A percentile compares a stretch with the other conserved stretches of the same genome.
phyloP scores from a whole-genome alignment of 108 stramenopile genomes.

The Heterococcus sp. region DNA sequence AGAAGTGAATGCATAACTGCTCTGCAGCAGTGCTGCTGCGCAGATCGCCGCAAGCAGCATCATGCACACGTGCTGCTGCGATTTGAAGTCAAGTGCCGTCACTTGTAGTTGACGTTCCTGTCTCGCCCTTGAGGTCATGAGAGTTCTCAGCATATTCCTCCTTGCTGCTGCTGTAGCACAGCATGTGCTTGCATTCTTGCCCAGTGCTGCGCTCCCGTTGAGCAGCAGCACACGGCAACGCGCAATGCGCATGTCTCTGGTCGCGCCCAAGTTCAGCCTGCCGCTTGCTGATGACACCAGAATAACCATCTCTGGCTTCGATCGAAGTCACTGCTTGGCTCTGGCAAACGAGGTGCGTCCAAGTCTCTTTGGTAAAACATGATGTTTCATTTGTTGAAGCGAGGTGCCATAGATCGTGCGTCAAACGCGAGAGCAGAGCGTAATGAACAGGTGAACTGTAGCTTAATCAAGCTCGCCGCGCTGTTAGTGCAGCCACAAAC shows the following conservation, averaged over 20 bases:
- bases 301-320: conserved; percentile 14
- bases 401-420: not conserved
- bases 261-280: conserved; percentile 19
- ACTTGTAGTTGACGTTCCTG: no score
- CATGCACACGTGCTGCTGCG: no score
- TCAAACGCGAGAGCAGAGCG: not conserved
- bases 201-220: no score
- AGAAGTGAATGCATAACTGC: no score
- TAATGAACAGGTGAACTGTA: not conserved
- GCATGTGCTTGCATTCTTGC: no score
- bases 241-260: no score
- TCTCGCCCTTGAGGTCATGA: no score
- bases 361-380: not conserved
- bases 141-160: no score
- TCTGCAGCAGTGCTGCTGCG: conserved; percentile 7
- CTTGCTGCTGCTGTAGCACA: no score
- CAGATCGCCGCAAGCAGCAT: no score
- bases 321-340: conserved; percentile 4
- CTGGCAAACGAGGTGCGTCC: conserved; percentile 20
- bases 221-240: no score
- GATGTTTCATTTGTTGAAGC: not conserved
- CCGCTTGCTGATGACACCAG: conserved; percentile 39
- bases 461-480: not conserved
- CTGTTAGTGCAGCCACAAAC: not conserved
- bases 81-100: no score